These are phyloP conservation scores for Dictyostelium capitatum DNA, from an alignment of 78 protist species.

Conservation along the genomic window DNA sequence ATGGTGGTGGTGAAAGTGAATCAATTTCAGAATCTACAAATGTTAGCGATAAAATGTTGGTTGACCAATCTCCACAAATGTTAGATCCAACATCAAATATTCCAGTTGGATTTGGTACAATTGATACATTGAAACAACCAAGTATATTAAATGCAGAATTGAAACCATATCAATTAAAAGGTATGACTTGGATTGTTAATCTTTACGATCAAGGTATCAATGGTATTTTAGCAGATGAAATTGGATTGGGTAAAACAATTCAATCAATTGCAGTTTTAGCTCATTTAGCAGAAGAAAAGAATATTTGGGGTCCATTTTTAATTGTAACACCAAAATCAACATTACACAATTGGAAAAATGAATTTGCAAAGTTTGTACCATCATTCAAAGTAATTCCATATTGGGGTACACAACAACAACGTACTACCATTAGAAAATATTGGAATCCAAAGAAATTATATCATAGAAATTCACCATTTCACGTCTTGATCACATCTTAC, in stretches of 20 bases:
- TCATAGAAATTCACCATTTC: conserved; percentile 91
- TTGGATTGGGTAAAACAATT: conserved; percentile 98
- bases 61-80: neutral
- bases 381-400: conserved; percentile 70
- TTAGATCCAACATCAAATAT: neutral
- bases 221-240: conserved; percentile 97
- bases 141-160: conserved; percentile 77
- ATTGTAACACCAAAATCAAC: conserved; percentile 97
- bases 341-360: conserved; percentile 94
- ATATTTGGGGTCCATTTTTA: conserved; percentile 90
- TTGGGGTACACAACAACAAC: conserved; percentile 72
- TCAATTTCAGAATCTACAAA: neutral
- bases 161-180: conserved; percentile 96
- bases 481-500: conserved; percentile 90
- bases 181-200: conserved; percentile 96
- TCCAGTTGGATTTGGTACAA: conserved; percentile 17
- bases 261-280: conserved; percentile 94
- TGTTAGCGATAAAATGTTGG: neutral
- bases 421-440: conserved; percentile 87
- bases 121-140: conserved; percentile 68
- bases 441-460: conserved; percentile 93
- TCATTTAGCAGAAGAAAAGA: conserved; percentile 85
- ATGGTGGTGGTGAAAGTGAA: neutral
- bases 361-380: conserved; percentile 92
- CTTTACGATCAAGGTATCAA: conserved; percentile 94